Conservation (phyloP, 2,329 filamentous ascomycete species). For the Acarospora socialis region DNA sequence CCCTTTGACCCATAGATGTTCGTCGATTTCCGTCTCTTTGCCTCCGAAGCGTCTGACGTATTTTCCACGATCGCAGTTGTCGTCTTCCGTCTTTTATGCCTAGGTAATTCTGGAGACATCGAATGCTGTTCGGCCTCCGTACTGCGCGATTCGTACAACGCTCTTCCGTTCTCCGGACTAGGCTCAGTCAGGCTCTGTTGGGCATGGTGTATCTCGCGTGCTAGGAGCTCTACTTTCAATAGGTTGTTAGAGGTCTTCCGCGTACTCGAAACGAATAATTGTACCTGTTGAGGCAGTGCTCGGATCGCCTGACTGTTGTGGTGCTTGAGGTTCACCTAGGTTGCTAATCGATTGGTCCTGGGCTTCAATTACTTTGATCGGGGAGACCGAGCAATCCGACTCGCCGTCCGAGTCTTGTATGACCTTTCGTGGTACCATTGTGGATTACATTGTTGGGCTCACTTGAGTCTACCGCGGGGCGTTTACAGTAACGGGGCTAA, state of each 20-base stretch:
- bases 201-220: constrained; percentile 10
- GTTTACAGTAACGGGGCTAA: background rate
- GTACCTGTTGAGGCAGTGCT: constrained; percentile 12
- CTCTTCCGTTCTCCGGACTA: constrained; percentile 5
- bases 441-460: constrained; percentile 1
- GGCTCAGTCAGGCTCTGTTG: constrained; percentile 10
- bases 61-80: constrained; percentile 8
- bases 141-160: no score
- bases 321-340: constrained; percentile 9
- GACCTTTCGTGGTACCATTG: constrained; percentile 24
- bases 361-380: constrained; percentile 11
- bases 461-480: background rate
- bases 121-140: constrained; percentile 3
- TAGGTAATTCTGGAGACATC: background rate
- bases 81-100: constrained; percentile 4
- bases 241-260: background rate
- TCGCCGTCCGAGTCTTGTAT: constrained; percentile 33
- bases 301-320: background rate
- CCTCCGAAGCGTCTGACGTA: no score
- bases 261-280: background rate
- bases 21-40: constrained; percentile 2
- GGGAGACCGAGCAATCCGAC: constrained; percentile 22
- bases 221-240: constrained; percentile 10
- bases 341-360: constrained; percentile 9
- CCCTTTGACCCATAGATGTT: constrained; percentile 7